A percentile compares a stretch with the other conserved stretches of the same genome.
phyloP scores from a whole-genome alignment of 345 rosid genomes.

The Euphorbia pulcherrima region DNA sequence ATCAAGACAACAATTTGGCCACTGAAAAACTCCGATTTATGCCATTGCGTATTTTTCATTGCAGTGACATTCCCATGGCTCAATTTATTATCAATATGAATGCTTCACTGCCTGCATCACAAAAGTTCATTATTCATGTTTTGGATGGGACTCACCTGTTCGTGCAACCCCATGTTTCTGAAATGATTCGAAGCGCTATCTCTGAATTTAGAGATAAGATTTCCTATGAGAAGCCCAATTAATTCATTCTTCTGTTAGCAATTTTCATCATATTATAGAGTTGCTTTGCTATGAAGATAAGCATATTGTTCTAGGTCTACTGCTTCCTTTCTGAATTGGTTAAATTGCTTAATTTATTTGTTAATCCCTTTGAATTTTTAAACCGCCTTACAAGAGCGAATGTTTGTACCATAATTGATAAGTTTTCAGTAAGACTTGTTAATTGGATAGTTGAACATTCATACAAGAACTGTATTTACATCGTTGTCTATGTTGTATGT shows the following conservation, averaged over 20 bases:
- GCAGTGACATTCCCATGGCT: conserved; percentile 81
- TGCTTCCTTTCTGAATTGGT: not conserved
- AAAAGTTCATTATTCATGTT: conserved; percentile 72
- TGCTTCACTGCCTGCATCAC: conserved; percentile 60
- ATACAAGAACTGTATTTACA: not conserved
- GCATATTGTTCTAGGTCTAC: not conserved
- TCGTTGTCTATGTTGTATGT: not conserved
- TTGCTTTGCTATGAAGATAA: not conserved
- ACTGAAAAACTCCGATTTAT: conserved; percentile 4
- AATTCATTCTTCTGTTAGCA: conserved; percentile 2
- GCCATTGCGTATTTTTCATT: conserved; percentile 6
- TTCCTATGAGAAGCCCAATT: conserved; percentile 79
- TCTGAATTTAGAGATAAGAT: conserved; percentile 80
- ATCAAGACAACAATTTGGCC: not conserved
- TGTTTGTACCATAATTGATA: not conserved
- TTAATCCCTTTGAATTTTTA: not conserved
- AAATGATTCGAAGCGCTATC: conserved; percentile 68
- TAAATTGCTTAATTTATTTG: not conserved
- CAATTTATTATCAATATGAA: conserved; percentile 76
- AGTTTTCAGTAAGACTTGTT: not conserved
- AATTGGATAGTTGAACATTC: not conserved
- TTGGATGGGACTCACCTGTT: conserved; percentile 69
- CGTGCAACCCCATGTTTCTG: conserved; percentile 66
- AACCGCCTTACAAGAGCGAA: not conserved
- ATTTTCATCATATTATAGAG: not conserved